Evolutionary conservation across 352 stramenopile species (phyloP), one percentile per base, ranked within the genome.

Genomic region (Pythium aquatile): DNA sequence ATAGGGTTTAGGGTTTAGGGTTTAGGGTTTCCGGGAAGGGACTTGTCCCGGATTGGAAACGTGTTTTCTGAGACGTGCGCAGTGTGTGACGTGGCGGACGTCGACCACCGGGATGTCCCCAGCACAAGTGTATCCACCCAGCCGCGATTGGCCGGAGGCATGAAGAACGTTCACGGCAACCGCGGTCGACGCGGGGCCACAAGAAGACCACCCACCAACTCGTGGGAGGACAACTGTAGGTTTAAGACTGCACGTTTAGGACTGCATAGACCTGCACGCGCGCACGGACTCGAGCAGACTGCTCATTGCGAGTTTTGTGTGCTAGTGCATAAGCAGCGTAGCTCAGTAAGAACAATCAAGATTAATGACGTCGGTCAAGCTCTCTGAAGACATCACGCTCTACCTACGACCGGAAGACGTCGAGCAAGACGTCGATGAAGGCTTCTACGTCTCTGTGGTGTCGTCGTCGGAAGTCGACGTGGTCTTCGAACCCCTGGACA

Each of bases 201-300:
- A n/a, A 51, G 44, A 51, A 29, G 20, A 28, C 44, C 44, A 51
- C 44, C 44, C 44, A 51, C 14, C 44, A 5, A 47, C 44, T 51
- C 26, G 44, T 51, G 44, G 44, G 14, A 51, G 44, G 29, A 51
- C 44, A 51, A 51, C 44, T 51, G 44, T 51, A 51, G 26, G 44
- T 51, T 51, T 51, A 51, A n/a, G 44, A 51, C 17, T 51, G 44
- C 44, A 51, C 29, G 9, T 44, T 11, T 44, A 44, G 37, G 37
- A 4, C 17, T 44, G 10, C 37, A 44, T 44, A 11, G n/a, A n/a
- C n/a, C n/a, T n/a, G n/a, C n/a, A n/a, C n/a, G n/a, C n/a, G n/a
- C n/a, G n/a, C n/a, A n/a, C n/a, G n/a, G n/a, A n/a, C n/a, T n/a
- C n/a, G n/a, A n/a, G n/a, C n/a, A n/a, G n/a, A n/a, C n/a, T n/a